Base-by-base conservation (phyloP, 179 eudicot genomes). In the Silene coronaria region DNA sequence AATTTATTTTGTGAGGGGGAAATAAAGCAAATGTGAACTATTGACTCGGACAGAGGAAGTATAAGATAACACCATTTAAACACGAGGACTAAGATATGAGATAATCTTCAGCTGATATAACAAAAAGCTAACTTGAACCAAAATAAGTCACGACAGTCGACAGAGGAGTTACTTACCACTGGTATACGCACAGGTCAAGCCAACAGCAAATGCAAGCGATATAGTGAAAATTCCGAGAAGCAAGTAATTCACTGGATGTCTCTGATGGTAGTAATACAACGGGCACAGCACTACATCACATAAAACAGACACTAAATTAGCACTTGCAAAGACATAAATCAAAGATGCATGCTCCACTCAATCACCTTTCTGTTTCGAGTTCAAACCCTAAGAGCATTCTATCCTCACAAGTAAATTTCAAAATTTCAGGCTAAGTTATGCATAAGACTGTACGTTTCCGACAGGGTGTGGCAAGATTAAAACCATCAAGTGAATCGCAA, bases 181-280 rank as follows among this genome's bases (percentile, higher is more conserved):
- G 36, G 96, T 86, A 72, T 83, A 91, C 6, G 98, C 97, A 82
- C 97, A 93, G 30, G 98, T 84, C 84, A 93, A 80, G 0, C 98
- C 98, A 22, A 93, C 82, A 0, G 85, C 82, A 67, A 93, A 93
- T 11, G 91, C 91, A 10, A 93, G 85, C 17, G 95, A 28, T 16
- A 86, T 42, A 0, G 97, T 93, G 84, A 93, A 93, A 8, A 93
- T 64, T 59, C 82, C 86, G 72, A 93, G 91, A 16, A 93, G 86
- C 53, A 93, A 1, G 67, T 86, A 86, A 60, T 93, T 93, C 80
- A 86, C 76, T 3, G 98, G 98, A 74, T 93, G 97, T 68, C 59
- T 78, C 80, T 91, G 89, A 66, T 86, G 88, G 72, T 88, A 93
- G 85, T 79, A 87, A 36, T 84, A 90, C 80, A 93, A 75, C 38